phyloP scores from a whole-genome alignment of 202 grass and related monocot genomes.

The Schoenoplectus tabernaemontani region DNA sequence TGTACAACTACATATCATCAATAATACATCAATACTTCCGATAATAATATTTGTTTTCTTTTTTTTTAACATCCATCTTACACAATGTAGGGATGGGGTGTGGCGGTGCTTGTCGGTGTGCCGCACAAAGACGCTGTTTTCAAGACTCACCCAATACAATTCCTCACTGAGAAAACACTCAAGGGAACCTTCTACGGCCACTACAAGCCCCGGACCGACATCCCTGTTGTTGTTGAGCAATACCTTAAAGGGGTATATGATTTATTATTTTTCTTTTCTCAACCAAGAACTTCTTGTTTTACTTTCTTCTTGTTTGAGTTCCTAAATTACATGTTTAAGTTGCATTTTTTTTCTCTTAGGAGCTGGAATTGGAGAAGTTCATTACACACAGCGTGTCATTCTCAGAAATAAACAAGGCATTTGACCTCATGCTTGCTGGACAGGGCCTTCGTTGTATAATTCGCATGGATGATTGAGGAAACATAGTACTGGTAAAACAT shows the following conservation, averaged over 20 bases:
- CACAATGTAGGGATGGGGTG: conserved; percentile 53
- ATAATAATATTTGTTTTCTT: not conserved
- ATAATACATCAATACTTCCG: not conserved
- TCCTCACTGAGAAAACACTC: conserved; percentile 62
- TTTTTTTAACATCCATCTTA: not conserved
- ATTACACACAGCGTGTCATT: conserved; percentile 62
- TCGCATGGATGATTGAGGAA: conserved; percentile 48
- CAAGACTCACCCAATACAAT: conserved; percentile 64
- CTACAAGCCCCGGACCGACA: conserved; percentile 59
- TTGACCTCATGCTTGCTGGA: conserved; percentile 67
- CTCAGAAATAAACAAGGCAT: conserved; percentile 73
- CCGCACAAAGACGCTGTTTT: conserved; percentile 61
- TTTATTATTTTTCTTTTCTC: not conserved
- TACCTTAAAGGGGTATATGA: conserved; percentile 62
- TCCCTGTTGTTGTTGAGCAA: conserved; percentile 69
- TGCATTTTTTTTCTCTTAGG: conserved; percentile 4
- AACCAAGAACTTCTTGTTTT: not conserved
- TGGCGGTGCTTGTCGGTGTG: conserved; percentile 67
- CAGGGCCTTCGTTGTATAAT: conserved; percentile 55
- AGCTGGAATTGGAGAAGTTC: conserved; percentile 76
- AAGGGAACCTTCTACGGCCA: conserved; percentile 86
- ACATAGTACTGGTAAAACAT: not conserved
- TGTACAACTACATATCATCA: conserved; percentile 12
- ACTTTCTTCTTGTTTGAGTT: not conserved
- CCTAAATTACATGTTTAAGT: not conserved